Evolutionary conservation across 768 basidiomycete genomes (phyloP), one percentile per base, ranked within the genome.

Genomic region (Amylocystis lapponica): DNA sequence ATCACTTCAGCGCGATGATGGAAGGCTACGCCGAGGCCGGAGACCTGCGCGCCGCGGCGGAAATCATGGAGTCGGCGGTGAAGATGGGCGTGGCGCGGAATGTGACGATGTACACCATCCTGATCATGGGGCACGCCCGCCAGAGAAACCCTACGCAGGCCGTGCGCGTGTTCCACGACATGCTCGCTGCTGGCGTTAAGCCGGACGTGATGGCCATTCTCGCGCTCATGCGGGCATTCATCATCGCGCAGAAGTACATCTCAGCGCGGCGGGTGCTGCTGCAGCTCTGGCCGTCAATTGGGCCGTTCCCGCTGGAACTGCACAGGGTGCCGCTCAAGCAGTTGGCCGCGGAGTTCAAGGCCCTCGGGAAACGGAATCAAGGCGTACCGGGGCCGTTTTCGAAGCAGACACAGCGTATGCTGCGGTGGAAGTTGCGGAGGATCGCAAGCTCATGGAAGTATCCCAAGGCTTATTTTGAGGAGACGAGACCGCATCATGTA

Each of bases 1-100:
- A 86, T 56, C 90, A 93, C 61, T 83, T 79, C 52, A 68, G 70
- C 23, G 79, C 86, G 40, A 65, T 93, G 45, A 81, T 93, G 73
- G 79, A 86, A 51, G 86, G 84, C n/a, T 82, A 81, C 52, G 63
- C 71, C 14, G 67, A 63, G 3, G 60, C 62, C 1, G 86, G 85
- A n/a, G 71, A 89, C 59, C 65, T 83, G 48, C 54, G 61, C 12
- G 68, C 67, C 16, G 85, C 87, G 20, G 60, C 71, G 44, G 67
- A 69, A 39, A 64, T 80, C 32, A 71, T 93, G 67, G 64, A 62
- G 46, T 62, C 76, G 14, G 76, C 79, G 21, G 54, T 58, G 30
- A 61, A 66, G 30, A 67, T 71, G 4, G 78, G 79, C 20, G 58
- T 83, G 46, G 60, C 66, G 19, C 75, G 81, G 17, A 79, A 81